Evolutionary conservation across 805 yeast species (phyloP).

Genomic region (Saccharomyces mikatae): DNA sequence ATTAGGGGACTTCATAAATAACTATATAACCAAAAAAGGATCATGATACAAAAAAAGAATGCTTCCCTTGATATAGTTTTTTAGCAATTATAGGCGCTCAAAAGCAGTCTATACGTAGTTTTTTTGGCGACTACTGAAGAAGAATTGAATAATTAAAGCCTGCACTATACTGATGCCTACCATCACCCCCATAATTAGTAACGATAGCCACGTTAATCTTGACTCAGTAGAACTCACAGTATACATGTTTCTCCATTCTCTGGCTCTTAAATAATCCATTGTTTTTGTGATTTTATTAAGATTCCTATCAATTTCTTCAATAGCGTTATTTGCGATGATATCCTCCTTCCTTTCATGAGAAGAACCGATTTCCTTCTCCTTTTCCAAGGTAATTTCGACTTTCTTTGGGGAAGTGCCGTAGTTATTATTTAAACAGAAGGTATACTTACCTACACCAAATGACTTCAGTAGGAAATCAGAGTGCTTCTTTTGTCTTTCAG

Average conservation of each 20-base stretch:
- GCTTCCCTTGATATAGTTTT: background rate
- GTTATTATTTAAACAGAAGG: slow-evolving; percentile 53
- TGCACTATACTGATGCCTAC: slow-evolving; percentile 68
- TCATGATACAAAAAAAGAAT: background rate
- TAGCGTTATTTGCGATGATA: slow-evolving; percentile 42
- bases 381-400: slow-evolving; percentile 38
- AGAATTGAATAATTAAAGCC: slow-evolving; percentile 66
- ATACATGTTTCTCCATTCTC: slow-evolving; percentile 91
- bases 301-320: slow-evolving; percentile 47
- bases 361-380: slow-evolving; percentile 36
- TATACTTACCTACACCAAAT: slow-evolving; percentile 48
- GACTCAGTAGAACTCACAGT: slow-evolving; percentile 72
- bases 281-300: slow-evolving; percentile 47
- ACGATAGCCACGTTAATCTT: slow-evolving; percentile 65
- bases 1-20: background rate
- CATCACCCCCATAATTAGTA: slow-evolving; percentile 58
- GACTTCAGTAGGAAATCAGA: slow-evolving; percentile 51
- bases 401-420: slow-evolving; percentile 54
- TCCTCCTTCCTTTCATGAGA: slow-evolving; percentile 36
- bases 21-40: background rate
- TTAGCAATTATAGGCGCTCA: background rate
- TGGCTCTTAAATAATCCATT: slow-evolving; percentile 83
- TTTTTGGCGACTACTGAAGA: slow-evolving; percentile 47
- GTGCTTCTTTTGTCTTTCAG: slow-evolving; percentile 48
- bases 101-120: slow-evolving; percentile 25